A percentile compares a stretch with the other conserved stretches of the same genome.
Evolutionary conservation across 1,284 basidiomycete species (phyloP).

Genomic region (Heterobasidion irregulare): DNA sequence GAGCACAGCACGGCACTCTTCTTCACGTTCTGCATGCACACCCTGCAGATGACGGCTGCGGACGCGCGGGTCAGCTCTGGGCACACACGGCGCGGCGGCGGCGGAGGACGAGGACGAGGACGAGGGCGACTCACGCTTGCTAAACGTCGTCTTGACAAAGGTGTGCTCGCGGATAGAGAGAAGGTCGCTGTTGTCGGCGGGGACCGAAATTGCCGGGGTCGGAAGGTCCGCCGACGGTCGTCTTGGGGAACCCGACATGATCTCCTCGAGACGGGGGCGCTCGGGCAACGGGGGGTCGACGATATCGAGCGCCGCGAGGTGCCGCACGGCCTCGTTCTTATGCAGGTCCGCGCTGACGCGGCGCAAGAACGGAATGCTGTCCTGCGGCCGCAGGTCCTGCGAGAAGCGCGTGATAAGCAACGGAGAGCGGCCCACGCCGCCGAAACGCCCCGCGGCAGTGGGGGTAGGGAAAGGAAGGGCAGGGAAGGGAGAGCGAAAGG

Average conservation of each 20-base stretch:
- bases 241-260: conserved; percentile 11
- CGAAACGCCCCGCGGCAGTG: background rate
- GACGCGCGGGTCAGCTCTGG: background rate
- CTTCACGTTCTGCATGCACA: conserved; percentile 77
- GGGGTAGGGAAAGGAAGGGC: background rate
- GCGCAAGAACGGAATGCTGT: conserved; percentile 89
- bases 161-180: conserved; percentile 55
- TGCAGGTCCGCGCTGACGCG: conserved; percentile 83
- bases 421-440: background rate
- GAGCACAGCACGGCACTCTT: conserved; percentile 85
- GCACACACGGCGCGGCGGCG: background rate
- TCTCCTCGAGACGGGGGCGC: conserved; percentile 20
- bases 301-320: conserved; percentile 41
- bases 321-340: conserved; percentile 55
- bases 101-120: background rate
- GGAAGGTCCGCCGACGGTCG: conserved; percentile 10
- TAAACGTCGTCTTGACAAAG: conserved; percentile 89
- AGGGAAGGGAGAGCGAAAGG: background rate
- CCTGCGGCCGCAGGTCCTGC: conserved; percentile 79
- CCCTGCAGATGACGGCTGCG: conserved; percentile 79
- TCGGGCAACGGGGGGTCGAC: conserved; percentile 24
- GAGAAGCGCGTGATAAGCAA: background rate
- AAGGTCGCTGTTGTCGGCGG: conserved; percentile 34
- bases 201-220: conserved; percentile 14
- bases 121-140: conserved; percentile 62